These are phyloP conservation scores for Sphaerostilbella broomeana DNA, from an alignment of 2,329 filamentous ascomycete genomes.

Conservation along the genomic window DNA sequence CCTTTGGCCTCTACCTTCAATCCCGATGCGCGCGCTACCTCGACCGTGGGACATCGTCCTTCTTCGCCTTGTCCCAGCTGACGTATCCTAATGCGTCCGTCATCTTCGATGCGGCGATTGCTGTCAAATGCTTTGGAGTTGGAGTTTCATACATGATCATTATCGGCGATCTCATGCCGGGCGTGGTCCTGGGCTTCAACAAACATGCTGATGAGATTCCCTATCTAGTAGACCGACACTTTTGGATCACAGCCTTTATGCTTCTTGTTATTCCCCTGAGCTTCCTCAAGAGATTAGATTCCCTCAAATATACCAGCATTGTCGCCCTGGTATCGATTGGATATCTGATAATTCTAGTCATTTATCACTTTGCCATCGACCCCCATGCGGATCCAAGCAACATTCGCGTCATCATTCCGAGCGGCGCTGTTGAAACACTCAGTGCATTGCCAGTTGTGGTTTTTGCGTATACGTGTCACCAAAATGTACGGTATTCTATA, in stretches of 20 bases:
- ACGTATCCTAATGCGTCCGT: conserved; percentile 96
- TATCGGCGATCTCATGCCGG: conserved; percentile 96
- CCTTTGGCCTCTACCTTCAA: conserved; percentile 92
- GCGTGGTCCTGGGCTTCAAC: conserved; percentile 77
- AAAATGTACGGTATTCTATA: conserved; percentile 84
- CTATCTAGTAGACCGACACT: conserved; percentile 82
- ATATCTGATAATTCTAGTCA: conserved; percentile 85
- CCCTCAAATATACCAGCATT: conserved; percentile 93
- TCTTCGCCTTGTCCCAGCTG: conserved; percentile 94
- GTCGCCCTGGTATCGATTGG: conserved; percentile 88
- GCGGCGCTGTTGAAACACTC: conserved; percentile 68
- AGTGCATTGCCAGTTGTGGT: conserved; percentile 91
- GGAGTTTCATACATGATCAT: conserved; percentile 98
- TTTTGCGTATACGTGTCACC: conserved; percentile 98
- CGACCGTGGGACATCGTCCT: conserved; percentile 80
- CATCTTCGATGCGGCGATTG: conserved; percentile 91
- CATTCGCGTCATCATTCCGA: conserved; percentile 72
- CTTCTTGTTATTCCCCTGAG: conserved; percentile 90
- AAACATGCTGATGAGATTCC: conserved; percentile 52
- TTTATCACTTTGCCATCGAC: conserved; percentile 86
- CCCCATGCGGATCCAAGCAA: conserved; percentile 65
- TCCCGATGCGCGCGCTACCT: conserved; percentile 88
- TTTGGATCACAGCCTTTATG: conserved; percentile 99
- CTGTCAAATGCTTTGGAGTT: conserved; percentile 96
- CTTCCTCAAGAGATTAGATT: conserved; percentile 85